These are phyloP conservation scores for Kwoniella mangroviensis DNA, from an alignment of 768 basidiomycete species.

Conservation along the genomic window DNA sequence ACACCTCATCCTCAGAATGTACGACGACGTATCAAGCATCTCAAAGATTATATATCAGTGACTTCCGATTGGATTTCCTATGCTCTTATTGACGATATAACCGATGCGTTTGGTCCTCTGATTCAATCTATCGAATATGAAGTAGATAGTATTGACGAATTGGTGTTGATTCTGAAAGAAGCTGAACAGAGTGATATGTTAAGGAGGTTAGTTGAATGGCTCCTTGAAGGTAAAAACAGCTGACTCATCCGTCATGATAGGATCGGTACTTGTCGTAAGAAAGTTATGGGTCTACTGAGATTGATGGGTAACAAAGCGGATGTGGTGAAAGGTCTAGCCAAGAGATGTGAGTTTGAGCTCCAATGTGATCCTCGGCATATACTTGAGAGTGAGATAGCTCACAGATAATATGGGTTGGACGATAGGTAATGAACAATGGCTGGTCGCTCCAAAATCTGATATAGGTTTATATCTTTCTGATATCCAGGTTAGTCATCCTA, in stretches of 20 bases:
- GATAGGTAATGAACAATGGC: conserved; percentile 82
- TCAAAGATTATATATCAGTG: conserved; percentile 97
- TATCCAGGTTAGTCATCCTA: conserved; percentile 69
- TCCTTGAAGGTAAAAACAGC: conserved; percentile 2
- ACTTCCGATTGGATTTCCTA: conserved; percentile 99
- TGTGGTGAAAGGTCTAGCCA: conserved; percentile 97
- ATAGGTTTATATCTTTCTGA: conserved; percentile 95
- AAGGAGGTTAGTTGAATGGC: conserved; percentile 62
- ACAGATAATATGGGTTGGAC: background rate
- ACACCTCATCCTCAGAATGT: conserved; percentile 98
- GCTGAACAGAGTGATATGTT: conserved; percentile 98
- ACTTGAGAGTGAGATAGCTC: background rate
- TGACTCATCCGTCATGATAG: conserved; percentile 56
- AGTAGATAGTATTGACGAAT: conserved; percentile 97
- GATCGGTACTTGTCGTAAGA: conserved; percentile 97
- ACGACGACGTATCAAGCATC: conserved; percentile 94
- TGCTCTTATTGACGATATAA: conserved; percentile 98
- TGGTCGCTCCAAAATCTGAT: conserved; percentile 95
- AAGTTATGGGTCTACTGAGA: conserved; percentile 95
- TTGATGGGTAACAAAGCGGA: conserved; percentile 99
- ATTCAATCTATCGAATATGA: conserved; percentile 99
- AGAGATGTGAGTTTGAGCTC: conserved; percentile 67
- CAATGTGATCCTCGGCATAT: too few species aligned
- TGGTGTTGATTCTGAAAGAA: conserved; percentile 94
- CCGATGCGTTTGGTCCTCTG: conserved; percentile 96